Evolutionary conservation across 2,329 filamentous ascomycete genomes (phyloP).

Genomic region (Verticillium nubilum): DNA sequence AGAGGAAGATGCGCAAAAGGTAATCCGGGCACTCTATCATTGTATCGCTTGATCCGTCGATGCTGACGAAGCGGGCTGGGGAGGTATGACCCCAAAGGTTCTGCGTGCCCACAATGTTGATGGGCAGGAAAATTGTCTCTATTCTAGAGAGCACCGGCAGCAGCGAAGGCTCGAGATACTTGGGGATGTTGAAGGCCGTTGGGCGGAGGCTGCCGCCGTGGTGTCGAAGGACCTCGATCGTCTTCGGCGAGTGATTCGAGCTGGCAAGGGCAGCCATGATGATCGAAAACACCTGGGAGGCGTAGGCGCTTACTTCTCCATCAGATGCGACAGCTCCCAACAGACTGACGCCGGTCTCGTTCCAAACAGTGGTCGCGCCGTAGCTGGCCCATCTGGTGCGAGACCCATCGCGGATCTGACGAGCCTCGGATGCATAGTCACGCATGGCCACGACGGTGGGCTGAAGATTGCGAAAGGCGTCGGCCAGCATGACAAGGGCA

Average conservation of each 20-base stretch:
- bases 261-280: constrained; percentile 36
- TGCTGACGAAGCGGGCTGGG: background rate
- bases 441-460: constrained; percentile 47
- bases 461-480: constrained; percentile 51
- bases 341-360: constrained; percentile 24
- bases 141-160: constrained; percentile 37
- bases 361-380: constrained; percentile 34
- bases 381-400: constrained; percentile 47
- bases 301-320: constrained; percentile 13
- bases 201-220: constrained; percentile 25
- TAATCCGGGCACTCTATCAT: constrained; percentile 3
- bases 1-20: constrained; percentile 31
- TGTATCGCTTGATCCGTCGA: background rate
- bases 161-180: constrained; percentile 28
- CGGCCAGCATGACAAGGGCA: constrained; percentile 46
- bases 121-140: constrained; percentile 34
- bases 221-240: constrained; percentile 43
- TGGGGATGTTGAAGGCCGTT: constrained; percentile 40
- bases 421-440: constrained; percentile 46
- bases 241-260: constrained; percentile 28
- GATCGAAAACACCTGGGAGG: constrained; percentile 30
- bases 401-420: constrained; percentile 39
- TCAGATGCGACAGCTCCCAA: constrained; percentile 1
- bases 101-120: background rate
- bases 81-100: background rate